Percentiles rank a stretch among this genome's conserved stretches.
Conservation (phyloP, 768 basidiomycete species). For the Multifurca ochricompacta region DNA sequence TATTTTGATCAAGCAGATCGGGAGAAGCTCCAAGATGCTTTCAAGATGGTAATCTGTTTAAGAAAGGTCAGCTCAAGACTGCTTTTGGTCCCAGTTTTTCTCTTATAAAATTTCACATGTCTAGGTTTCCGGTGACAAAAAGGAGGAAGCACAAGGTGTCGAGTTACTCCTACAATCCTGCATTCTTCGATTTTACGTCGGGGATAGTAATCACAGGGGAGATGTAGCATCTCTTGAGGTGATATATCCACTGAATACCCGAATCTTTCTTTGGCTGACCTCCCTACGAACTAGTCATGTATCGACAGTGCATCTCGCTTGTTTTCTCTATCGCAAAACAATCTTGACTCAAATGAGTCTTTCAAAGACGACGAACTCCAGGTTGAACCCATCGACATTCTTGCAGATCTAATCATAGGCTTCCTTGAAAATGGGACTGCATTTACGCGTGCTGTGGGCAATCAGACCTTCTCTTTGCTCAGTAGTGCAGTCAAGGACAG, state of each 20-base stretch:
- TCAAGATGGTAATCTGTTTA: constrained; percentile 35
- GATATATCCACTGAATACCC: background rate
- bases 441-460: constrained; percentile 73
- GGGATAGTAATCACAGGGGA: constrained; percentile 43
- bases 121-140: constrained; percentile 34
- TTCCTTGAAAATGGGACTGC: constrained; percentile 78
- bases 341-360: constrained; percentile 27
- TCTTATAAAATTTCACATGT: constrained; percentile 5
- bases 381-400: constrained; percentile 66
- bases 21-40: constrained; percentile 39
- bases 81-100: background rate
- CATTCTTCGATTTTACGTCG: constrained; percentile 65
- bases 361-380: constrained; percentile 31
- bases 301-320: constrained; percentile 52
- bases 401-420: constrained; percentile 87
- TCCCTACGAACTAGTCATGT: constrained; percentile 39
- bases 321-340: constrained; percentile 33
- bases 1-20: constrained; percentile 50
- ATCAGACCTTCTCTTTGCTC: constrained; percentile 69
- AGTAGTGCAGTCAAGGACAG: constrained; percentile 57
- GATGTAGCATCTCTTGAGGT: constrained; percentile 61
- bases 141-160: constrained; percentile 57
- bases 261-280: background rate
- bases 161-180: constrained; percentile 65
- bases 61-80: constrained; percentile 32